Conservation (phyloP, 176 grass and related monocot genomes). For the Eleusine coracana region DNA sequence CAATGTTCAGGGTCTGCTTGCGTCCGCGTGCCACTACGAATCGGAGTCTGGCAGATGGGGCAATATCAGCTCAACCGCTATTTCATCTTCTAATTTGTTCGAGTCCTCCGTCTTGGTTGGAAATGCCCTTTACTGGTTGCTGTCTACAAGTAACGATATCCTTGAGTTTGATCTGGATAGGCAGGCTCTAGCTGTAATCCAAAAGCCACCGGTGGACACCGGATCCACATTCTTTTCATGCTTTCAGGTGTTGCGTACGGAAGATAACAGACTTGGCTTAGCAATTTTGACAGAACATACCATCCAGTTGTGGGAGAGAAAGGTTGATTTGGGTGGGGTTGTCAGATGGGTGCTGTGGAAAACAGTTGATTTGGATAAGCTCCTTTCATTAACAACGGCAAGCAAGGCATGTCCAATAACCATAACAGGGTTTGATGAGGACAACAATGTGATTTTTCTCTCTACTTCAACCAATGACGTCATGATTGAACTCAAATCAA, state of each 20-base stretch:
- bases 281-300: not conserved
- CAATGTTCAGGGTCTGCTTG: not conserved
- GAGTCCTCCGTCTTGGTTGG: not conserved
- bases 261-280: constrained; percentile 8
- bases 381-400: not conserved
- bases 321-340: not conserved
- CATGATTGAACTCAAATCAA: constrained; percentile 27
- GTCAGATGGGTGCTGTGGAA: constrained; percentile 14
- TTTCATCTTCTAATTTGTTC: not conserved
- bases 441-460: constrained; percentile 4
- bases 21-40: not conserved
- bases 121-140: constrained; percentile 9
- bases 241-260: not conserved
- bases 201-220: not conserved
- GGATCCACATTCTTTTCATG: not conserved
- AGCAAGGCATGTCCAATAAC: not conserved
- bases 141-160: not conserved
- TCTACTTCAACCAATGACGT: not conserved
- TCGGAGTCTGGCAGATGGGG: not conserved
- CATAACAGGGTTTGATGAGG: constrained; percentile 19
- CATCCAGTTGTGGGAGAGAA: not conserved
- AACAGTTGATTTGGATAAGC: not conserved
- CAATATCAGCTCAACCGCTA: not conserved
- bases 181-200: not conserved
- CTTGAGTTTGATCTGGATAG: constrained; percentile 12